phyloP scores from a whole-genome alignment of 2,329 filamentous ascomycete genomes.

The Fusarium redolens region DNA sequence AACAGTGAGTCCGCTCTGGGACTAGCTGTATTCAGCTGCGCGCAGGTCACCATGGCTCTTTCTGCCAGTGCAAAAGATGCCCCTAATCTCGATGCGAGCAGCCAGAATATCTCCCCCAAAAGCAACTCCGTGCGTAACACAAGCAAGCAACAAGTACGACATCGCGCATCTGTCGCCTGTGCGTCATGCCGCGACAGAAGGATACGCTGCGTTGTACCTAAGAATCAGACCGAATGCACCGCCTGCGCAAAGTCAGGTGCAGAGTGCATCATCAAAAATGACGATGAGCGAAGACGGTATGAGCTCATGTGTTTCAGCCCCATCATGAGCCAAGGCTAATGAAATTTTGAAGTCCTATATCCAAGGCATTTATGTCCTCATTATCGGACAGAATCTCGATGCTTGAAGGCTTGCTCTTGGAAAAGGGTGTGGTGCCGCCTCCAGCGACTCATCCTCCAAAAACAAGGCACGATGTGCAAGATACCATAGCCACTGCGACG shows the following conservation, averaged over 20 bases:
- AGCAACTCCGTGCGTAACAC: slow-evolving; percentile 40
- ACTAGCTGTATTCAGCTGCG: neutral
- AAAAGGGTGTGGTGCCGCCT: slow-evolving; percentile 61
- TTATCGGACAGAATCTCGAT: slow-evolving; percentile 65
- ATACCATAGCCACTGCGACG: slow-evolving; percentile 13
- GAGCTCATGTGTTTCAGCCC: slow-evolving; percentile 13
- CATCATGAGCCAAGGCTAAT: neutral
- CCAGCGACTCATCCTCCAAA: slow-evolving; percentile 65
- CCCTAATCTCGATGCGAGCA: slow-evolving; percentile 40
- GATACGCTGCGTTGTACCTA: slow-evolving; percentile 64
- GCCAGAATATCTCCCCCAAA: slow-evolving; percentile 52
- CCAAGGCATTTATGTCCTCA: slow-evolving; percentile 68
- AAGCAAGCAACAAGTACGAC: slow-evolving; percentile 54
- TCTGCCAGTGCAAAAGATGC: slow-evolving; percentile 30
- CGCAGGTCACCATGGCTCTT: slow-evolving; percentile 27
- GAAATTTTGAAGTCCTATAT: slow-evolving; percentile 59
- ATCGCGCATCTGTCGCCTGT: slow-evolving; percentile 66
- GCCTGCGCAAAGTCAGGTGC: slow-evolving; percentile 64
- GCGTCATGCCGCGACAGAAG: slow-evolving; percentile 62
- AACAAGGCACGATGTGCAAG: slow-evolving; percentile 56
- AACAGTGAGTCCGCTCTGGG: neutral
- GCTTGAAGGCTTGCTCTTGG: slow-evolving; percentile 63
- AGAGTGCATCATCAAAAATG: slow-evolving; percentile 67
- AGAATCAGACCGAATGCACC: slow-evolving; percentile 61
- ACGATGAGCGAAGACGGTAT: slow-evolving; percentile 66